Conservation (phyloP, 495 filamentous ascomycete genomes). For the Jackrogersella multiformis region DNA sequence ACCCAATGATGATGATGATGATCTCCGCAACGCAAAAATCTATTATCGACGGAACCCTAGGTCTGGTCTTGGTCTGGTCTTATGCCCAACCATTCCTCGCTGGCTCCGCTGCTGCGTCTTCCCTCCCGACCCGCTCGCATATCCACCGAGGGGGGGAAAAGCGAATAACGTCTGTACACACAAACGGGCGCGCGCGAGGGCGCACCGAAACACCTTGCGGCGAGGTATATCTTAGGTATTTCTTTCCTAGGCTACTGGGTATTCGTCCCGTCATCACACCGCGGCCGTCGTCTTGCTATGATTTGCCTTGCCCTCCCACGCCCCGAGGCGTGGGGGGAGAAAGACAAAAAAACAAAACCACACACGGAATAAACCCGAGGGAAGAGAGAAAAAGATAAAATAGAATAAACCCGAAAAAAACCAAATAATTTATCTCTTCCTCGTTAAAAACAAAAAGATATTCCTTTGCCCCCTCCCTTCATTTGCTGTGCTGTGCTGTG, state of each 20-base stretch:
- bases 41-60: slow-evolving; percentile 34
- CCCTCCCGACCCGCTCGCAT: slow-evolving; percentile 18
- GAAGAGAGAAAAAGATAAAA: too few relatives aligned
- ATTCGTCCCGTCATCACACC: slow-evolving; percentile 26
- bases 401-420: too few relatives aligned
- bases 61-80: not conserved
- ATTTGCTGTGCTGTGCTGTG: too few relatives aligned
- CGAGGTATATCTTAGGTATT: slow-evolving; percentile 18
- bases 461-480: not conserved
- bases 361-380: too few relatives aligned
- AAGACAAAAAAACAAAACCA: too few relatives aligned
- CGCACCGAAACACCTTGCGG: too few relatives aligned
- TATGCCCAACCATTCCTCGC: too few relatives aligned
- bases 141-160: slow-evolving; percentile 8
- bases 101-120: slow-evolving; percentile 10
- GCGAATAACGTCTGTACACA: slow-evolving; percentile 21
- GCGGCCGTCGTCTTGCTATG: slow-evolving; percentile 18
- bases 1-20: too few relatives aligned
- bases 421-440: slow-evolving; percentile 2
- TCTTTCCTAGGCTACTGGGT: slow-evolving; percentile 12
- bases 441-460: slow-evolving; percentile 3
- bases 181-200: too few relatives aligned
- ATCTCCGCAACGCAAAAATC: slow-evolving; percentile 26
- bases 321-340: slow-evolving; percentile 29
- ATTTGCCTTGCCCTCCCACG: slow-evolving; percentile 11